These are phyloP conservation scores for Cucumis cinereus DNA, from an alignment of 306 rosid species.

Conservation along the genomic window DNA sequence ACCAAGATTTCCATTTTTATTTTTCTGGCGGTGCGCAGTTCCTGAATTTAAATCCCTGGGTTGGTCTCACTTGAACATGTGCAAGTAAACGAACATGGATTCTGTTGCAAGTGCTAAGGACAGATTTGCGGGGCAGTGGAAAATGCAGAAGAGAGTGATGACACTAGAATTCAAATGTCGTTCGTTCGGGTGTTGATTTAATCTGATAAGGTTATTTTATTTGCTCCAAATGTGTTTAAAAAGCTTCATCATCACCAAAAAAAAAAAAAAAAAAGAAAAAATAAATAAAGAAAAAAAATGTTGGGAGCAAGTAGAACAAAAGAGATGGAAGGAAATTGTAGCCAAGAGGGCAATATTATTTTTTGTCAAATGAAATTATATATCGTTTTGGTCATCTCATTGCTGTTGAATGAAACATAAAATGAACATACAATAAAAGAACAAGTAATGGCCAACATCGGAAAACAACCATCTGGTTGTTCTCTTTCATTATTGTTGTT, in stretches of 20 bases:
- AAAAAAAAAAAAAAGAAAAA: background rate
- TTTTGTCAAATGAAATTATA: background rate
- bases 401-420: background rate
- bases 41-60: conserved; percentile 67
- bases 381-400: background rate
- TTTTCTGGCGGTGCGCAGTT: conserved; percentile 44
- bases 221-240: background rate
- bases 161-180: too few species aligned
- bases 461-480: background rate
- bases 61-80: conserved; percentile 78
- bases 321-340: background rate
- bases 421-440: background rate
- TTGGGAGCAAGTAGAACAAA: background rate
- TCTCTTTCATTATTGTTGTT: background rate
- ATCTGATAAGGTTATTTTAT: background rate
- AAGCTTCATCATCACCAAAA: too few species aligned
- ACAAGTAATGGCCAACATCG: background rate
- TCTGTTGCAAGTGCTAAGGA: too few species aligned
- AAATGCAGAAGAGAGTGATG: too few species aligned
- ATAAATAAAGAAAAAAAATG: too few species aligned
- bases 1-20: conserved; percentile 19
- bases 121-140: too few species aligned
- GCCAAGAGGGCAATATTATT: conserved; percentile 1
- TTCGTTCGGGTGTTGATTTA: background rate
- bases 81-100: background rate